Conservation (phyloP, 2,329 filamentous ascomycete species). For the Hypoxylon sp. region DNA sequence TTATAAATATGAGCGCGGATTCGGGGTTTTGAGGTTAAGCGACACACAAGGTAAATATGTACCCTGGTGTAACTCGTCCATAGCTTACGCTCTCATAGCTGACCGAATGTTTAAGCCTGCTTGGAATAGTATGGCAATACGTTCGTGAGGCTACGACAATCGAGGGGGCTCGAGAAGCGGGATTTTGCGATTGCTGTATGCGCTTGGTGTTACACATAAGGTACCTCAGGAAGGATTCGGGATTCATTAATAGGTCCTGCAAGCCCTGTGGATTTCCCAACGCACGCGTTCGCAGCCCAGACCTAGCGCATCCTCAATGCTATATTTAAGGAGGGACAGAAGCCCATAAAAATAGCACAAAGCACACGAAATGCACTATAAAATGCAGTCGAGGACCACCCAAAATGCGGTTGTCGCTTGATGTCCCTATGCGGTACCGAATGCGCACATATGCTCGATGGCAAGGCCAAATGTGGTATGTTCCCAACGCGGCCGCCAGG, state of each 20-base stretch:
- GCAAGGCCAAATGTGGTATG: conserved; percentile 60
- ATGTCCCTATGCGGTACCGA: conserved; percentile 27
- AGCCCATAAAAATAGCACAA: conserved; percentile 48
- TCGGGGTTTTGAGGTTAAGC: conserved; percentile 25
- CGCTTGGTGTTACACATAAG: too few relatives aligned
- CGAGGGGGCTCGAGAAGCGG: too few relatives aligned
- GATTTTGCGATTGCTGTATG: too few relatives aligned
- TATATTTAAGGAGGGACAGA: conserved; percentile 22
- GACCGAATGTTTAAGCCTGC: conserved; percentile 31
- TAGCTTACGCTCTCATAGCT: conserved; percentile 13
- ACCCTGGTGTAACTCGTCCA: not conserved
- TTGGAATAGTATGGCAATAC: conserved; percentile 7
- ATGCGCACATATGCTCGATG: conserved; percentile 53
- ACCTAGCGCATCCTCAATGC: too few relatives aligned
- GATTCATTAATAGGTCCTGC: too few relatives aligned
- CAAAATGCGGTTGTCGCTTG: conserved; percentile 43
- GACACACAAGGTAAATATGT: conserved; percentile 19
- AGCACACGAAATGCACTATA: conserved; percentile 51
- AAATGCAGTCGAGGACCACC: conserved; percentile 59
- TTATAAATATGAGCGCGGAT: conserved; percentile 27
- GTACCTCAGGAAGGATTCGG: too few relatives aligned
- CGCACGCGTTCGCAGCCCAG: too few relatives aligned
- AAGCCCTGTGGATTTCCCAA: too few relatives aligned
- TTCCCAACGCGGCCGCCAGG: conserved; percentile 53
- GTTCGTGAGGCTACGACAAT: too few relatives aligned